Evolutionary conservation across 768 basidiomycete genomes (phyloP), one percentile per base, ranked within the genome.

Genomic region (Leucocoprinus birnbaumii): DNA sequence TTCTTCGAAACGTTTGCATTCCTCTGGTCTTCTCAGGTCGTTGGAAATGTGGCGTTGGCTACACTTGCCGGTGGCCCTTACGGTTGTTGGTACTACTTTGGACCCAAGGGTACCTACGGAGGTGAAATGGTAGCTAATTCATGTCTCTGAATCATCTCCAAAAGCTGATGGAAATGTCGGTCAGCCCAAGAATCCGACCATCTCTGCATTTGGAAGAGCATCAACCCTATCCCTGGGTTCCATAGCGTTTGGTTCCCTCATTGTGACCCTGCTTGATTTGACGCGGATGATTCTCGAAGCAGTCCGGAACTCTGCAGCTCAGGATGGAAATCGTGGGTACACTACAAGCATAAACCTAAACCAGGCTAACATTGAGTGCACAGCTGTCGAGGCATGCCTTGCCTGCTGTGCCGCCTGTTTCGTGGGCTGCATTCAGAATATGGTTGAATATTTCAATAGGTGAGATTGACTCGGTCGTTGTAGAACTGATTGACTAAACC

Each of bases 71-170:
- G 91, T 34, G 91, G 92, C 24, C 82, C 85, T 3, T 89, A 82
- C 60, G 87, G 86, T 42, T 74, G 78, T 37, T 88, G 90, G 89
- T 92, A 92, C 66, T 93, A 93, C 71, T 91, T 91, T 62, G 90
- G 91, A 4, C 88, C 89, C 10, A 76, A 79, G 18, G 78, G 80
- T 2, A 37, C 54, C 19, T 49, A 42, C 35, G 71, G 79, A 55
- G 84, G 85, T 11, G 68, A 81, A 53, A 86, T 88, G 86, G 84
- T 84, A 38, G 2, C 14, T 10, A 31, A 19, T 35, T n/a, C 27
- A 11, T n/a, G 18, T 18, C 27, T 18, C 25, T 19, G 31, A 7
- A 21, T 27, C 22, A 13, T 31, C 24, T 45, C 38, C 47, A 16
- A 38, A 11, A 31, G 31, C 21, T 55, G 10, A 53, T 42, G 18